Percentiles rank a stretch among this genome's conserved stretches.
phyloP scores from a whole-genome alignment of 768 basidiomycete species.

The Lactarius hengduanensis region DNA sequence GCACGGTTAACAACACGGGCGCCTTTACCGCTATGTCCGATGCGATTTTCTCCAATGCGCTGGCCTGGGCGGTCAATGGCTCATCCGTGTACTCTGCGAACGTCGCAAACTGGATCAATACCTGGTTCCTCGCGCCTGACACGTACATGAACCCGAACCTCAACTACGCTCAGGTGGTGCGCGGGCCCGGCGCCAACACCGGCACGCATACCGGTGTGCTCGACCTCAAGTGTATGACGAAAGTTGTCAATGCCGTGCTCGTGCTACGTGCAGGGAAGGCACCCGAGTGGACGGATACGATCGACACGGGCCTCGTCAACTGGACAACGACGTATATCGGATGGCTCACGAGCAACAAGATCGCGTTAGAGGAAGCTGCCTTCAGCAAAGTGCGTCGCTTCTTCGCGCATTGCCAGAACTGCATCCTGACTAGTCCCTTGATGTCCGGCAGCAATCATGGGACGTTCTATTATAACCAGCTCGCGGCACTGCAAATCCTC shows the following conservation, averaged over 20 bases:
- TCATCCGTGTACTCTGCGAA: slow-evolving; percentile 32
- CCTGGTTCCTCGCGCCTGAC: slow-evolving; percentile 36
- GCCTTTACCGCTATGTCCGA: slow-evolving; percentile 34
- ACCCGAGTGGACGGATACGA: slow-evolving; percentile 33
- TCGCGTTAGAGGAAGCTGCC: slow-evolving; percentile 29
- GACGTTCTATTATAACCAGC: slow-evolving; percentile 36
- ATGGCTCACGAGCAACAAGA: slow-evolving; percentile 33
- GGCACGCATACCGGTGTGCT: slow-evolving; percentile 16
- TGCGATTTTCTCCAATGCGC: slow-evolving; percentile 36
- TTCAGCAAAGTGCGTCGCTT: slow-evolving; percentile 33
- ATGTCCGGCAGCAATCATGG: slow-evolving; percentile 36
- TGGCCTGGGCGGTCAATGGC: slow-evolving; percentile 36
- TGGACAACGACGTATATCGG: slow-evolving; percentile 35
- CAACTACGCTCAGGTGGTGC: slow-evolving; percentile 26
- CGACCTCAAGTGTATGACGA: slow-evolving; percentile 35
- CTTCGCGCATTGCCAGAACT: neutral
- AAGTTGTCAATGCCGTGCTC: slow-evolving; percentile 35
- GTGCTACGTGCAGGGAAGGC: slow-evolving; percentile 31
- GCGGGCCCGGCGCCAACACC: slow-evolving; percentile 18
- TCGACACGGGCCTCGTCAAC: slow-evolving; percentile 31
- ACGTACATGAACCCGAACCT: slow-evolving; percentile 38
- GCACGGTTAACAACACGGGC: slow-evolving; percentile 33
- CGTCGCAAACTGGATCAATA: slow-evolving; percentile 32
- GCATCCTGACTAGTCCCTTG: neutral
- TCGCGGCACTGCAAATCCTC: slow-evolving; percentile 35